A percentile compares a stretch with the other conserved stretches of the same genome.
These are phyloP conservation scores for Elsinoe fawcettii DNA, from an alignment of 2,329 filamentous ascomycete genomes.

Conservation along the genomic window DNA sequence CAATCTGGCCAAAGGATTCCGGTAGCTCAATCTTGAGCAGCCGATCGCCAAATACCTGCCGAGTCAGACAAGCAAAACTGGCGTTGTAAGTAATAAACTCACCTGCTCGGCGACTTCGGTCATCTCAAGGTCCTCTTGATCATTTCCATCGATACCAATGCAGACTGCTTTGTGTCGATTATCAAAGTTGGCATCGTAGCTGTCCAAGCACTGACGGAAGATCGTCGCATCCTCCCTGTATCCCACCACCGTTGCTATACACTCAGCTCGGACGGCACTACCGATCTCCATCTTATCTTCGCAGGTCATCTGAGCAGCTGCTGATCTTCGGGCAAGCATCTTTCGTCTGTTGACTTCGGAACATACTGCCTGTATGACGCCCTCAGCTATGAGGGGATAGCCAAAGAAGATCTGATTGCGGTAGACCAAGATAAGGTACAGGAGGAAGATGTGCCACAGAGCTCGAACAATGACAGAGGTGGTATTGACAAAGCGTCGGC, in stretches of 20 bases:
- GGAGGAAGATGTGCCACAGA: neutral
- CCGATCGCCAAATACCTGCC: neutral
- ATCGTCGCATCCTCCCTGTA: neutral
- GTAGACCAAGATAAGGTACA: neutral
- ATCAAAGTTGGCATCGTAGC: slow-evolving; percentile 8
- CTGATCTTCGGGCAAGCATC: neutral
- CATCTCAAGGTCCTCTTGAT: neutral
- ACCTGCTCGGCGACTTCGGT: neutral
- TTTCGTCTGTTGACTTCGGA: neutral
- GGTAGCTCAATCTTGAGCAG: neutral
- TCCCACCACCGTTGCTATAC: neutral
- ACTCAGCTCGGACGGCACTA: neutral
- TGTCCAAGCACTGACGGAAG: neutral
- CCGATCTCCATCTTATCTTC: neutral
- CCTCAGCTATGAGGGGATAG: neutral
- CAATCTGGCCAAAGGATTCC: neutral
- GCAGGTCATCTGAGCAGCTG: neutral
- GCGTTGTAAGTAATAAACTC: neutral
- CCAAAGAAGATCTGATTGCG: neutral
- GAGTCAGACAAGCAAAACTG: neutral
- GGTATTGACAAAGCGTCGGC: neutral
- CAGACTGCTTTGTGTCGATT: neutral
- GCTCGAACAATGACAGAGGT: neutral
- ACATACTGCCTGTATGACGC: neutral
- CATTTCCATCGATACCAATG: slow-evolving; percentile 1